These are phyloP conservation scores for Bjerkandera adusta DNA, from an alignment of 1,284 basidiomycete genomes.

Conservation along the genomic window DNA sequence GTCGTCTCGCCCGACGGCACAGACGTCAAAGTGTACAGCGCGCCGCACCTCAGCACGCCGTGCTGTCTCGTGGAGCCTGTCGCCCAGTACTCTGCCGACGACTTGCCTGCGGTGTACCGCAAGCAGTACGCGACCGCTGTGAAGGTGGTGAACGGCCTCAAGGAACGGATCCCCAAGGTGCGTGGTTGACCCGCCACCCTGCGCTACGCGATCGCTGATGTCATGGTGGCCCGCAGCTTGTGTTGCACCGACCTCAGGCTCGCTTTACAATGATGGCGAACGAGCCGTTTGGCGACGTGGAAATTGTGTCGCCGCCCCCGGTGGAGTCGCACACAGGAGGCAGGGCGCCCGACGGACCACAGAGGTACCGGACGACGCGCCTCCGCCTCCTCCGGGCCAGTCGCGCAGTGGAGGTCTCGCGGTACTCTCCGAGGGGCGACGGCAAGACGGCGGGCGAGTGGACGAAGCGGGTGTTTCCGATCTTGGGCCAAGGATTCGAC, in stretches of 20 bases:
- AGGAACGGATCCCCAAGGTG: slow-evolving; percentile 51
- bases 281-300: slow-evolving; percentile 47
- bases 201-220: not conserved
- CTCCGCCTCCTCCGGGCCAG: slow-evolving; percentile 41
- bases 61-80: slow-evolving; percentile 45
- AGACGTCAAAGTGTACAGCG: slow-evolving; percentile 45
- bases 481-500: slow-evolving; percentile 13
- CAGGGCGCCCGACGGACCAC: not conserved
- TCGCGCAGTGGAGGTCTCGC: slow-evolving; percentile 41
- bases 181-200: slow-evolving; percentile 8
- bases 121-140: slow-evolving; percentile 46
- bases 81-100: slow-evolving; percentile 31
- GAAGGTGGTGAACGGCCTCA: slow-evolving; percentile 44
- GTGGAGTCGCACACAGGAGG: not conserved
- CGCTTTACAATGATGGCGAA: slow-evolving; percentile 57
- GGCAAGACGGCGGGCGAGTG: slow-evolving; percentile 19
- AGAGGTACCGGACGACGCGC: slow-evolving; percentile 29
- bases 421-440: slow-evolving; percentile 24
- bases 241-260: slow-evolving; percentile 37
- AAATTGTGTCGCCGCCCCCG: slow-evolving; percentile 34
- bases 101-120: slow-evolving; percentile 40
- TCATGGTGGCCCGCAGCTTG: slow-evolving; percentile 34
- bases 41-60: slow-evolving; percentile 47
- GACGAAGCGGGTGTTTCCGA: slow-evolving; percentile 39
- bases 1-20: slow-evolving; percentile 38